Conservation (phyloP, 108 stramenopile genomes). For the Pinguiococcus pyrenoidosus region DNA sequence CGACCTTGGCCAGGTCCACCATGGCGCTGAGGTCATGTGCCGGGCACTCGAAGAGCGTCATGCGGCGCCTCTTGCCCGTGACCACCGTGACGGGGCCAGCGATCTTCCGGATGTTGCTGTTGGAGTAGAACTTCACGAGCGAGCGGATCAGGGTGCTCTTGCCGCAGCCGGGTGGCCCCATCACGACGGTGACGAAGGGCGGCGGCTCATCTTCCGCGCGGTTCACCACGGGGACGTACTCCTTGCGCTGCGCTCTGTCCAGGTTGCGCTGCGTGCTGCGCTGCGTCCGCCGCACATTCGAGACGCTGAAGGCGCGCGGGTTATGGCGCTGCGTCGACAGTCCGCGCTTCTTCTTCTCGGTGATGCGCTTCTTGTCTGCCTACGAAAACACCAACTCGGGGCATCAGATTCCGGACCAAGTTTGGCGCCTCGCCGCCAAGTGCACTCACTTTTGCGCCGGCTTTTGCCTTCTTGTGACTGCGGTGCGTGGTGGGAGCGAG, state of each 20-base stretch:
- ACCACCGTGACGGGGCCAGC: constrained; percentile 89
- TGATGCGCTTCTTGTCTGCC: constrained; percentile 51
- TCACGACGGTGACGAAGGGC: constrained; percentile 75
- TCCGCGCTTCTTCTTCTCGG: constrained; percentile 53
- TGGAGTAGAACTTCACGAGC: constrained; percentile 82
- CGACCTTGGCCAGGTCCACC: constrained; percentile 94
- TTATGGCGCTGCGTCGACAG: constrained; percentile 62
- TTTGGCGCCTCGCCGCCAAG: too few relatives aligned
- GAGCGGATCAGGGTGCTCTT: constrained; percentile 90
- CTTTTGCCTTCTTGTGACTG: too few relatives aligned
- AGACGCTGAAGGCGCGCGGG: constrained; percentile 79
- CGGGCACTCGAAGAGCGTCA: constrained; percentile 91
- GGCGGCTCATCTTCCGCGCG: constrained; percentile 47
- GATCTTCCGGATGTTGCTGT: constrained; percentile 7
- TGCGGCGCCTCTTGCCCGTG: constrained; percentile 67
- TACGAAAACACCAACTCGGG: too few relatives aligned
- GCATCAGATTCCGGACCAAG: too few relatives aligned
- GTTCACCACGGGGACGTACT: constrained; percentile 73
- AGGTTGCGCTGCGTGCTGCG: constrained; percentile 83
- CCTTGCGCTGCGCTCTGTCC: constrained; percentile 84
- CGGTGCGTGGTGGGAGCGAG: too few relatives aligned
- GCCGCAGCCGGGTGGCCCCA: constrained; percentile 83
- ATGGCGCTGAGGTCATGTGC: constrained; percentile 61
- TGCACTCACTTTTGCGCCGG: too few relatives aligned
- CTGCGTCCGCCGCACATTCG: constrained; percentile 78